Evolutionary conservation across 768 basidiomycete genomes (phyloP), one percentile per base, ranked within the genome.

Genomic region (Boletus insuetus): DNA sequence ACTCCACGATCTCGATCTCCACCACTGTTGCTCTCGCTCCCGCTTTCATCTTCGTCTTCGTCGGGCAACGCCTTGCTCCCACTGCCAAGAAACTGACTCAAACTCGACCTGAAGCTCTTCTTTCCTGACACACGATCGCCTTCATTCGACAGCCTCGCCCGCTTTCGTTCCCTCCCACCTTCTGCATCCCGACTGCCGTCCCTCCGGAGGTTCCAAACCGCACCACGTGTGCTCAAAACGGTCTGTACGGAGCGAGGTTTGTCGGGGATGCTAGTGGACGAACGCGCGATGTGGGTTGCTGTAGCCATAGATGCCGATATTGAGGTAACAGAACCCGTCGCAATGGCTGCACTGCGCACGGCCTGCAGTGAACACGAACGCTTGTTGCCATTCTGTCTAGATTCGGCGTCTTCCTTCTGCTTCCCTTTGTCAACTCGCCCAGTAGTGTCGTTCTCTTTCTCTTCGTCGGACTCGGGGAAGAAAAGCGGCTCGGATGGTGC

Each of bases 11-110:
- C 51, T n/a, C 58, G 24, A 45, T 56, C 32, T 63, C 49, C 31
- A 38, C 53, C 42, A 42, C 51, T 42, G 38, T 49, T 24, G 16
- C 39, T 49, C 14, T 49, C 58, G 31, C 43, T 64, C 19, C 48
- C 59, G 14, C 62, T 53, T 11, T 58, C 62, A 10, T 61, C 64
- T 12, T 58, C 63, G 17, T 54, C n/a, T 44, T 63, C 41, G 48
- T 59, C 45, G 17, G 47, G 59, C 14, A 61, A 17, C 55, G 64
- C 26, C 58, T 62, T 55, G 17, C 75, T 78, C 38, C 82, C 83
- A 35, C 65, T 66, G 58, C 82, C 75, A 12, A 84, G 78, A 71
- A 85, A 89, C 12, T 70, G 77, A 42, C 71, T 76, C 53, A 91
- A 63, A 48, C 69, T 77, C 48, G 70, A 74, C 51, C 80, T 75